Evolutionary conservation across 371 early-diverging fungal species (phyloP).

Genomic region (Mortierella sp.): DNA sequence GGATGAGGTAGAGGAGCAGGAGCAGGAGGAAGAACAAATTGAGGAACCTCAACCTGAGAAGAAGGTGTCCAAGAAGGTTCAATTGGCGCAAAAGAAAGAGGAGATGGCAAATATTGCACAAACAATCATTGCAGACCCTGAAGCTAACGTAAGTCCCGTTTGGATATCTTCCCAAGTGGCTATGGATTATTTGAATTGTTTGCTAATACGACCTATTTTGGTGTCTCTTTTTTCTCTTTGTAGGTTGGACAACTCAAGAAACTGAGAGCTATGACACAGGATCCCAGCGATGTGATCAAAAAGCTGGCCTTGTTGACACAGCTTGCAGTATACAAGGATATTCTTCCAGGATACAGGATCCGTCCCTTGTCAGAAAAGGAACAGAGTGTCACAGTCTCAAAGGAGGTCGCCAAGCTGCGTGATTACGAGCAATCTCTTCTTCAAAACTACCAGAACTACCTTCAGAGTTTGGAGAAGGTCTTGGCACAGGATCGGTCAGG

Average conservation of each 20-base stretch:
- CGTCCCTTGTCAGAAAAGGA: slow-evolving; percentile 88
- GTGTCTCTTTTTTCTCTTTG: slow-evolving; percentile 5
- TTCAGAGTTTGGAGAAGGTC: slow-evolving; percentile 75
- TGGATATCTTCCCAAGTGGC: not conserved
- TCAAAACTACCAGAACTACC: slow-evolving; percentile 82
- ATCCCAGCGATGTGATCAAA: slow-evolving; percentile 66
- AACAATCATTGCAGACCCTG: slow-evolving; percentile 82
- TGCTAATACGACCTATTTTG: not conserved
- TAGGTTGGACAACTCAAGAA: slow-evolving; percentile 70
- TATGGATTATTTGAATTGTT: not conserved
- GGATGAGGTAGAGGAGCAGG: slow-evolving; percentile 17
- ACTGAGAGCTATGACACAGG: slow-evolving; percentile 69
- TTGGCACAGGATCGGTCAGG: slow-evolving; percentile 44
- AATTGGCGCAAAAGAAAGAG: slow-evolving; percentile 78
- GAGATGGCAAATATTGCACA: slow-evolving; percentile 82
- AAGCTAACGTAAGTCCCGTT: slow-evolving; percentile 64
- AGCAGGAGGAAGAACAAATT: slow-evolving; percentile 26
- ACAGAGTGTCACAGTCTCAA: slow-evolving; percentile 79
- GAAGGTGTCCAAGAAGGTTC: slow-evolving; percentile 62
- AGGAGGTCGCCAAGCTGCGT: slow-evolving; percentile 89
- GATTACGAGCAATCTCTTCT: slow-evolving; percentile 88
- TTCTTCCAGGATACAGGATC: slow-evolving; percentile 95
- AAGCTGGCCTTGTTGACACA: slow-evolving; percentile 87
- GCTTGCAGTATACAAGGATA: slow-evolving; percentile 92
- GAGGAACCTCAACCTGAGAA: slow-evolving; percentile 32